Conservation (phyloP, 352 stramenopile species). For the Phytopythium litorale region DNA sequence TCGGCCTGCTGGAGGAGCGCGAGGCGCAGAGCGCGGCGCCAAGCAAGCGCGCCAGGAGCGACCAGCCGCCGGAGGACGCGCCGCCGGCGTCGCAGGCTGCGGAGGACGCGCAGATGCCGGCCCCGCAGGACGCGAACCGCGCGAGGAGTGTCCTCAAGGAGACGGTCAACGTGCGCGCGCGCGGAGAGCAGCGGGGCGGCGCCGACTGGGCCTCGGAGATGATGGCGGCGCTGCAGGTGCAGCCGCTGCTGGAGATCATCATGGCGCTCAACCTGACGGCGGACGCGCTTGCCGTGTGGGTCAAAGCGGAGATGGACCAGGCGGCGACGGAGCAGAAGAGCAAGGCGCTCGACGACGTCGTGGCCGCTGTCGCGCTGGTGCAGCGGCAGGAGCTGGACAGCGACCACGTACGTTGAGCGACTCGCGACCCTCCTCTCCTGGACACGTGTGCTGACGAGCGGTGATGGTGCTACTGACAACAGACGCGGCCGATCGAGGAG, state of each 20-base stretch:
- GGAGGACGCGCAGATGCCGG: not conserved
- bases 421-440: too few species aligned
- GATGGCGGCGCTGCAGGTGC: constrained; percentile 26
- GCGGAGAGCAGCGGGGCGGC: constrained; percentile 12
- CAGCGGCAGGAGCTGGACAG: constrained; percentile 1
- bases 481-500: constrained; percentile 15
- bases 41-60: constrained; percentile 27
- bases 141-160: constrained; percentile 21
- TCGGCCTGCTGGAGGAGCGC: constrained; percentile 13
- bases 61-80: not conserved
- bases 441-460: not conserved
- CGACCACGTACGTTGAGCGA: constrained; percentile 6
- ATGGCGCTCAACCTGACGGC: constrained; percentile 35
- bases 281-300: constrained; percentile 34
- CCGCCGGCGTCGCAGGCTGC: constrained; percentile 9
- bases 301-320: constrained; percentile 9
- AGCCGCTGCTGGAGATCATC: constrained; percentile 22
- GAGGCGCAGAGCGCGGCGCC: constrained; percentile 10
- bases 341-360: constrained; percentile 13
- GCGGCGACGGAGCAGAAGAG: constrained; percentile 7
- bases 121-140: constrained; percentile 1
- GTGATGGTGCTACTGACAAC: not conserved
- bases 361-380: constrained; percentile 15
- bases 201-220: constrained; percentile 25
- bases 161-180: constrained; percentile 25